Base-by-base conservation (phyloP, 805 yeast genomes). In the Suhomyces vadensis region DNA sequence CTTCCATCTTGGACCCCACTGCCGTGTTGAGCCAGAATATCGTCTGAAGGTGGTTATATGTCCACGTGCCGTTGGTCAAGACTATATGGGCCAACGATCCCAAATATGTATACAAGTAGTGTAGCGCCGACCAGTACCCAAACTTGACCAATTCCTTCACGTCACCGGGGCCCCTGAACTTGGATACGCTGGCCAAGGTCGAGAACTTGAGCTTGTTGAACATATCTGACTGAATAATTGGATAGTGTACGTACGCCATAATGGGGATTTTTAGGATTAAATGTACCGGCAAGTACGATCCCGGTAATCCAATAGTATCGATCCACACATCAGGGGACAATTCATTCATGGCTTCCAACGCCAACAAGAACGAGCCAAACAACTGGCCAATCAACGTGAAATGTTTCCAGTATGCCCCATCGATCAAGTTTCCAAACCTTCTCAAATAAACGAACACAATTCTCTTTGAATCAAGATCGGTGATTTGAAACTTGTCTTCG, bases 251-350 rank as follows among this genome's bases (percentile, higher is more conserved):
- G 58, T 94, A 94, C 0, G 96, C 81, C 19, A 85, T 67, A 21
- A 94, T 77, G 0, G 99, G 99, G 22, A 89, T 69, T 48, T 76
- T 74, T 27, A 87, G 71, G 37, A 80, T 64, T 51, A 69, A 58
- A 17, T 75, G 62, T 0, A 87, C 81, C 17, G 85, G 58, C 1
- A 88, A 87, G 62, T 90, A 92, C 19, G 85, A 69, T 46, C 92
- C 94, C 3, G 99, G 97, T 42, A 87, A 81, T 0, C 99, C 99
- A 78, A 89, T 84, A 1, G 99, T 91, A 58, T 94, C 99, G 26
- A 94, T 75, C 80, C 90, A 89, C n/a, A 89, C 74, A 61, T 94
- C 98, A 0, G 98, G 97, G 6, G 81, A 66, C 31, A 87, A 73
- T 52, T 75, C 75, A 45, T 68, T 64, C 47, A 90, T 63, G 0